These are phyloP conservation scores for Aspergillus panamensis DNA, from an alignment of 495 filamentous ascomycete species.

Conservation along the genomic window DNA sequence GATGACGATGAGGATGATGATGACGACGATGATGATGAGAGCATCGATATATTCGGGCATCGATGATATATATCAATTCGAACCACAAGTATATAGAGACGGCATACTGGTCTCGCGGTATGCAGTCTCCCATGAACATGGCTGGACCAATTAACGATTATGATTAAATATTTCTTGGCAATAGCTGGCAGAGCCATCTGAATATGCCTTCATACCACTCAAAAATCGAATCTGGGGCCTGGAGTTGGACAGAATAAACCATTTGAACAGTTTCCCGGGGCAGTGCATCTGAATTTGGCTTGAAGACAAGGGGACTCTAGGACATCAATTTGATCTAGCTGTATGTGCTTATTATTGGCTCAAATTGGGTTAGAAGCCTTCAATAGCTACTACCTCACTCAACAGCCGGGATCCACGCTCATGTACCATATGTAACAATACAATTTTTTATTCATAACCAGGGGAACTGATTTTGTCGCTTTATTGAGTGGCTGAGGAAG, in stretches of 20 bases:
- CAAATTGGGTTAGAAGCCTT: neutral
- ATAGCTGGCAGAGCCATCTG: slow-evolving; percentile 19
- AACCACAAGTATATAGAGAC: neutral
- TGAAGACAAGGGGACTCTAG: neutral
- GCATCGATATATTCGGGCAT: slow-evolving; percentile 71
- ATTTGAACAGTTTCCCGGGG: neutral
- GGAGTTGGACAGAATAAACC: slow-evolving; percentile 6
- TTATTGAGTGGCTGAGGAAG: too few relatives aligned
- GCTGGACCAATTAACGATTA: slow-evolving; percentile 9
- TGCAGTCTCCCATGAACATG: neutral
- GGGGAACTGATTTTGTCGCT: too few relatives aligned
- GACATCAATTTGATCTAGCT: neutral
- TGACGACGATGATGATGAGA: slow-evolving; percentile 55
- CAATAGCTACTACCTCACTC: too few relatives aligned
- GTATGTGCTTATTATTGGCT: neutral
- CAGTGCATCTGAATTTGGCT: slow-evolving; percentile 8
- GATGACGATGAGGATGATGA: too few relatives aligned
- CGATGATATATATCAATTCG: slow-evolving; percentile 35
- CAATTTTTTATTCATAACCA: too few relatives aligned
- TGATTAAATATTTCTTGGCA: slow-evolving; percentile 5
- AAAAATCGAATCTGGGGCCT: slow-evolving; percentile 6
- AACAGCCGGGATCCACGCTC: neutral
- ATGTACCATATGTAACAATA: neutral
- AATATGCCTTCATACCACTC: slow-evolving; percentile 5
- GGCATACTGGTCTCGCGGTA: neutral